Evolutionary conservation across 257 asterid species (phyloP), one percentile per base, ranked within the genome.

Genomic region (Penstemon eatonii): DNA sequence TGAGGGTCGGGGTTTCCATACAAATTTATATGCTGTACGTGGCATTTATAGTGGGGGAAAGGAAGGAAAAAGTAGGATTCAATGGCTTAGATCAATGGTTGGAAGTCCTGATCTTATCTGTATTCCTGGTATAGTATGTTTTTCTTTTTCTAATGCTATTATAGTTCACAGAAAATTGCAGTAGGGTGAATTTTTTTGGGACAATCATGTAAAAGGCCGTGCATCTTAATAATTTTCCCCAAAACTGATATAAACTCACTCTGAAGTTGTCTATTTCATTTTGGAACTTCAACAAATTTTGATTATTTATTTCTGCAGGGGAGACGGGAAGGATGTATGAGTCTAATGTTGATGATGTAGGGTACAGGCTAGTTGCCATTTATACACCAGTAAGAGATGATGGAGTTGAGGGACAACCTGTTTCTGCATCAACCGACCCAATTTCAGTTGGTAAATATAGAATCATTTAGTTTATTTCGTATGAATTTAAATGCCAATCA

Each of bases 61-160:
- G 69, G 99, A 94, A 79, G 99, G 99, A 10, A 91, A 94, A 82
- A 94, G 99, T 80, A 83, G 80, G 76, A 87, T 91, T 73, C 99
- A 94, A 81, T 94, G 99, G 99, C 99, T 94, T 43, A 84, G 97
- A 73, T 90, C 99, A 53, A 91, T 91, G 97, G 89, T 89, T 68
- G 99, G 97, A 85, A 89, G 99, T 76, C 99, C 99, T 66, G 99
- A 94, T 70, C 99, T 94, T 79, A 94, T 94, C 50, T 83, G 96
- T 59, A 87, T 94, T 79, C 90, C 95, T 45, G 99, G 99, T 94
- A 87, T 42, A 45, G 66, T 62, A 8, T 54, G 8, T 69, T 51
- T 25, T 60, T 57, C 62, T 25, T 12, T 50, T 50, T 56, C 37
- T 59, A 62, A 56, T 50, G 12, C 54, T 61, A 47, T 25, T 50